phyloP scores from a whole-genome alignment of 2,329 filamentous ascomycete genomes.

The Trichoderma atrobrunneum region DNA sequence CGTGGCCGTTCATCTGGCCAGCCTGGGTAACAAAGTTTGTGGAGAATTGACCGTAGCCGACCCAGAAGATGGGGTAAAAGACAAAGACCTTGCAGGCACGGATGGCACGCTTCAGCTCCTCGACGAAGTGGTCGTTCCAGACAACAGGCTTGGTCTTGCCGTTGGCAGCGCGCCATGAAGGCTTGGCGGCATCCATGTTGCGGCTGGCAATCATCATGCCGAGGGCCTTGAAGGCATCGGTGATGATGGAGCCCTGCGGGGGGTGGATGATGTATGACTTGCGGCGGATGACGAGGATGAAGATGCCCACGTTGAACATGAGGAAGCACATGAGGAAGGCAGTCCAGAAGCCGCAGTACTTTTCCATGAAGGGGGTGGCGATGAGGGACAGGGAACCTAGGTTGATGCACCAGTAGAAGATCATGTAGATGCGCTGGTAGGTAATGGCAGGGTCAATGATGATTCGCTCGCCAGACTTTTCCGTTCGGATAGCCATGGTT shows the following conservation, averaged over 20 bases:
- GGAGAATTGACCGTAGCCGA: constrained; percentile 66
- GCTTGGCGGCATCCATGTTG: constrained; percentile 62
- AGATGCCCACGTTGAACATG: constrained; percentile 61
- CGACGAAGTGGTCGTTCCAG: constrained; percentile 70
- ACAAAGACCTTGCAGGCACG: constrained; percentile 70
- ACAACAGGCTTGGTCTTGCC: constrained; percentile 42
- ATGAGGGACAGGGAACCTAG: constrained; percentile 67
- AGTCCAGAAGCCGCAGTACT: constrained; percentile 64
- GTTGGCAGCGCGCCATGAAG: constrained; percentile 57
- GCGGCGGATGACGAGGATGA: constrained; percentile 47
- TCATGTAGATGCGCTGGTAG: constrained; percentile 67
- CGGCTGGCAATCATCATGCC: constrained; percentile 39
- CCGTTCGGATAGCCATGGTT: constrained; percentile 47
- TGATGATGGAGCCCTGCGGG: constrained; percentile 61
- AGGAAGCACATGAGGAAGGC: constrained; percentile 57
- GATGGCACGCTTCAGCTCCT: constrained; percentile 64
- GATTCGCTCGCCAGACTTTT: constrained; percentile 54
- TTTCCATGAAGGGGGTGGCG: constrained; percentile 66
- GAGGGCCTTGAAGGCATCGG: constrained; percentile 57
- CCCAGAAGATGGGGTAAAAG: constrained; percentile 65
- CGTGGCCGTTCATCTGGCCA: constrained; percentile 55
- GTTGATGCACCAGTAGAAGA: constrained; percentile 74
- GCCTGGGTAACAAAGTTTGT: constrained; percentile 65
- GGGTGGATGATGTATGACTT: constrained; percentile 51
- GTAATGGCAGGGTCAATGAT: constrained; percentile 66